Base-by-base conservation (phyloP, 2,329 filamentous ascomycete genomes). In the Apiospora pterosperma region DNA sequence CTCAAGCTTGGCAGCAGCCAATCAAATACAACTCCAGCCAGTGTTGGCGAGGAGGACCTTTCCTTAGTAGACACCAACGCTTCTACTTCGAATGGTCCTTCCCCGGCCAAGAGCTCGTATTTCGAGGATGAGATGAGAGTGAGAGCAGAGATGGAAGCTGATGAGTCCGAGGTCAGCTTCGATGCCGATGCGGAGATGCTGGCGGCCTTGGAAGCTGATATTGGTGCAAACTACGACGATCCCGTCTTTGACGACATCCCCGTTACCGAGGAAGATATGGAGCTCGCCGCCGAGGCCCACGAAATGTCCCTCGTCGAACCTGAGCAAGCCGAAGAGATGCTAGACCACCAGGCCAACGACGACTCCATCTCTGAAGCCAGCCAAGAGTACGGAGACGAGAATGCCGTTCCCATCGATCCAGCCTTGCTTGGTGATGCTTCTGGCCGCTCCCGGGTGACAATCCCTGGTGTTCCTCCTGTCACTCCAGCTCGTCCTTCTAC, bases 301-400 rank as follows among this genome's bases (percentile, higher is more conserved):
- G 85, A 86, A 68, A 85, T 88, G 82, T 88, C 86, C 2, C 72
- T 86, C 12, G 74, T 86, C 73, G 83, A 84, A 61, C 76, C 79
- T 5, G 76, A 78, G 28, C 72, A 78, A 23, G 66, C 78, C 2
- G 76, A 82, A 1, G 76, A 80, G 11, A 68, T 74, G 59, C 68
- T 67, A n/a, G 72, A 75, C 52, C 65, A 68, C 66, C 62, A 73
- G 62, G 71, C 69, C n/a, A 76, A 80, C 60, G 82, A 86, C 19
- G 82, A 85, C 48, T 77, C 81, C 0, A 73, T 83, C 3, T 90
- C 88, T 0, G 86, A 89, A 66, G 84, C 84, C 1, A 90, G 87
- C 70, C 85, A 90, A 67, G 85, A 89, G 67, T 90, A 90, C 70
- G 88, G 84, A 2, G 88, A 91, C 69, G 89, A 91, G 73, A 91